Percentiles rank a stretch among this genome's conserved stretches.
Evolutionary conservation across 2,329 filamentous ascomycete genomes (phyloP).

Genomic region (Paecilomyces dactylethromorphus): DNA sequence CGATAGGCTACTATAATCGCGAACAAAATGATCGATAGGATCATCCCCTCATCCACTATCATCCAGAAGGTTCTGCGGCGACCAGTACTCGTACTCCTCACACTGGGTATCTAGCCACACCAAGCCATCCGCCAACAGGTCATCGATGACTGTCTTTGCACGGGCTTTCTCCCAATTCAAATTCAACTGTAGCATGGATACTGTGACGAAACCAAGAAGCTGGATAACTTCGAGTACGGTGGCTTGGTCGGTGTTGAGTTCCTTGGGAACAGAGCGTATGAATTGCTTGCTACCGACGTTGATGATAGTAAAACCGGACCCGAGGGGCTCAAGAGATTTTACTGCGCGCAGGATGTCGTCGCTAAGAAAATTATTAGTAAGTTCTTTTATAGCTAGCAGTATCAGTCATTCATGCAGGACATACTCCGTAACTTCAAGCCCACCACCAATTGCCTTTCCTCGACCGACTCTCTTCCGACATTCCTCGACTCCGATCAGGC

Average conservation of each 20-base stretch:
- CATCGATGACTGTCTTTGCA: conserved; percentile 83
- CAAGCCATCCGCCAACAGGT: conserved; percentile 80
- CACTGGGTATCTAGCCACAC: conserved; percentile 90
- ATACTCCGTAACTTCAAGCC: conserved; percentile 72
- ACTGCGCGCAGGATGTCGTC: conserved; percentile 91
- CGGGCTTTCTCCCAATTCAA: conserved; percentile 77
- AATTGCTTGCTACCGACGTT: conserved; percentile 78
- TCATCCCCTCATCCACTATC: conserved; percentile 28
- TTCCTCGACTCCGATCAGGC: conserved; percentile 77
- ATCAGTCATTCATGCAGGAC: conserved; percentile 17
- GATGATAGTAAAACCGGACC: conserved; percentile 79
- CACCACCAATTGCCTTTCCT: conserved; percentile 66
- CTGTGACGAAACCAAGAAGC: conserved; percentile 79
- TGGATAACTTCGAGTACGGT: conserved; percentile 88
- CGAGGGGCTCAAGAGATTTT: conserved; percentile 76
- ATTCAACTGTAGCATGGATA: conserved; percentile 83
- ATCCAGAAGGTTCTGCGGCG: conserved; percentile 39
- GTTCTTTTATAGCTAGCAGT: not conserved
- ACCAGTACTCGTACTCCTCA: conserved; percentile 89
- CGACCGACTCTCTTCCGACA: conserved; percentile 68
- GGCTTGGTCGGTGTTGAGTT: conserved; percentile 90
- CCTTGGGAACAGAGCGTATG: conserved; percentile 87
- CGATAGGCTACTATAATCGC: not conserved
- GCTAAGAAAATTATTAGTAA: conserved; percentile 30
- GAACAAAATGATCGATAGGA: not conserved